Percentiles rank a stretch among this genome's conserved stretches.
Conservation (phyloP, 2,329 filamentous ascomycete genomes). For the Acrodontium crateriforme region DNA sequence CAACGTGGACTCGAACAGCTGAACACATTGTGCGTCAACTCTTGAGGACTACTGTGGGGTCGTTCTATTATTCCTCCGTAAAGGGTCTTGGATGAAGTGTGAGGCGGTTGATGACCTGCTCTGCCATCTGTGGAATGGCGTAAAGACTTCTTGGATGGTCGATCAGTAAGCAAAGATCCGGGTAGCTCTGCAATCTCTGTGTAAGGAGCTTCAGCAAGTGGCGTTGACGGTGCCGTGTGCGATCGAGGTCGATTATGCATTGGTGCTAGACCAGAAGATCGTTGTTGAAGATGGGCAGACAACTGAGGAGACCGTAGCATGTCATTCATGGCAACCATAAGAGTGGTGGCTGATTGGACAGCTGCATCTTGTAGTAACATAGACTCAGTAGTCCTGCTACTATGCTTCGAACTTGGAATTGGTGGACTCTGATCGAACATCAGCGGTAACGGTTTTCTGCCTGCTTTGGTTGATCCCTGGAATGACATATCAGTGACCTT, state of each 20-base stretch:
- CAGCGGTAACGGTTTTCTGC: constrained; percentile 15
- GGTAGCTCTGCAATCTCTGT: constrained; percentile 16
- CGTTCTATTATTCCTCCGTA: constrained; percentile 6
- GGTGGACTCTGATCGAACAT: constrained; percentile 8
- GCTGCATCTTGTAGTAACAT: constrained; percentile 18
- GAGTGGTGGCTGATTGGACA: constrained; percentile 19
- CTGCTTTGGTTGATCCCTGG: constrained; percentile 9
- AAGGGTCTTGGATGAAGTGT: constrained; percentile 1
- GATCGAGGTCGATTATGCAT: constrained; percentile 27
- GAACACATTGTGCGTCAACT: constrained; percentile 4
- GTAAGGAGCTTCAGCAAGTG: constrained; percentile 14
- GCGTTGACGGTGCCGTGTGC: constrained; percentile 26
- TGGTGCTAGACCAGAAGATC: constrained; percentile 20
- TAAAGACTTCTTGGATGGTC: constrained; percentile 2
- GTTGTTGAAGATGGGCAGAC: constrained; percentile 19
- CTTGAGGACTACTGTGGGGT: constrained; percentile 12
- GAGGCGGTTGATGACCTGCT: background rate
- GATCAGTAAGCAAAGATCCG: constrained; percentile 8
- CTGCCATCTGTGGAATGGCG: constrained; percentile 2
- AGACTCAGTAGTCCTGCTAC: constrained; percentile 10
- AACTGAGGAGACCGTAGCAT: constrained; percentile 28
- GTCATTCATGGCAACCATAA: constrained; percentile 29
- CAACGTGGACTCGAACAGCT: constrained; percentile 1
- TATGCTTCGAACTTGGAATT: constrained; percentile 4
- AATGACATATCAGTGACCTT: background rate